Base-by-base conservation (phyloP, 1,139 yeast species). In the Hansenula lynferdii region DNA sequence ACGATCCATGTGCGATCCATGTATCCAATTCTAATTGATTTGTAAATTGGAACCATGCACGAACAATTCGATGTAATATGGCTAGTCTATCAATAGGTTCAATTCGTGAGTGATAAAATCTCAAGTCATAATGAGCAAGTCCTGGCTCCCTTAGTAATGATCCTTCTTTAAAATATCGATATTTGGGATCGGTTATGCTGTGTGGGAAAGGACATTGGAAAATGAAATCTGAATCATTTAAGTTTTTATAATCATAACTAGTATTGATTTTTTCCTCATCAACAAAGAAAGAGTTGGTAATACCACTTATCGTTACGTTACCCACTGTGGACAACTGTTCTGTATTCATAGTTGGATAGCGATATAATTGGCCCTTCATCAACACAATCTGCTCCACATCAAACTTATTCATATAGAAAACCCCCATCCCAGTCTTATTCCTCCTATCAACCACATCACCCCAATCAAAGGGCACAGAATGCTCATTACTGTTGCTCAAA, bases 1-100 rank as follows among this genome's bases (percentile, higher is more conserved):
- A 58, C 0, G 80, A 62, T 0, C 85, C 85, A 58, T 77, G 82
- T 3, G 77, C 77, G n/a, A 77, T 55, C 79, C 82, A 78, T 3
- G 80, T 65, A 30, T 62, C 58, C 4, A 76, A 42, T 0, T 70
- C 70, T 4, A 61, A 39, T n/a, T 61, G 53, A 17, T 56, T 54
- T n/a, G 77, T 57, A 51, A 77, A 77, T 20, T 67, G 54, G 9
- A 77, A 56, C 83, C 83, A 79, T 0, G 80, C 74, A 37, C 80
- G 57, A 1, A 71, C 58, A 12, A 73, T 47, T 22, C 75, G 59
- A 49, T 75, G 80, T 5, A 77, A 56, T 1, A 64, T 53, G 0
- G 74, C 66, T 34, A 60, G 60, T 37, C 69, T 60, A 42, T 73
- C 76, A 39, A 64, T 62, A 6, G 61, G 59, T 7, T 51, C 58